Conservation (phyloP, 129 eudicot species). For the Erigeron canadensis region DNA sequence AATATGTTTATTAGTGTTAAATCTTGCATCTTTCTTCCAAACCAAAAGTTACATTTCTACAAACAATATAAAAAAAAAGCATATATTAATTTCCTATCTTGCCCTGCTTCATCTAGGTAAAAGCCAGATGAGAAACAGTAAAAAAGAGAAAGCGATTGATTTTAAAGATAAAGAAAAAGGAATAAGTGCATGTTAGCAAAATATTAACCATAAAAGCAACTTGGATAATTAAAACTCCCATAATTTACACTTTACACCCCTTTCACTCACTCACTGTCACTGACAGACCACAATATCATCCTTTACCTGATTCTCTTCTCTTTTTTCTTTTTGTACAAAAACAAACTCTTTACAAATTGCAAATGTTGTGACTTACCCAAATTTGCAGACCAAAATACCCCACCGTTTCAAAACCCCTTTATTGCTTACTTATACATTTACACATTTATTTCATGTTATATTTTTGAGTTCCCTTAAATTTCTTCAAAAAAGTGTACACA, state of each 20-base stretch:
- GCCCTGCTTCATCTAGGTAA: slow-evolving; percentile 20
- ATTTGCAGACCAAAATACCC: slow-evolving; percentile 20
- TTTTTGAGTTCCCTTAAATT: background rate
- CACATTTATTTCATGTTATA: slow-evolving; percentile 28
- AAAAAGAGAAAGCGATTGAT: slow-evolving; percentile 16
- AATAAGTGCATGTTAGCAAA: slow-evolving; percentile 21
- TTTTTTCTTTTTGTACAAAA: slow-evolving; percentile 20
- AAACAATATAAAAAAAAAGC: background rate
- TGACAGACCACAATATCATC: slow-evolving; percentile 51
- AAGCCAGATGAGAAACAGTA: slow-evolving; percentile 27
- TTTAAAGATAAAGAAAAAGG: background rate
- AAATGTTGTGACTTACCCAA: slow-evolving; percentile 31
- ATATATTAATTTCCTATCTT: slow-evolving; percentile 18
- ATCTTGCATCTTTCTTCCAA: too few species aligned
- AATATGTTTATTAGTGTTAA: too few species aligned
- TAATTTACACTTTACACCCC: slow-evolving; percentile 40
- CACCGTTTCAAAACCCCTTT: slow-evolving; percentile 7
- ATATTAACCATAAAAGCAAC: slow-evolving; percentile 28
- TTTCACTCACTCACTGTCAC: slow-evolving; percentile 36
- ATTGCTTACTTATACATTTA: background rate
- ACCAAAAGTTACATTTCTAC: too few species aligned
- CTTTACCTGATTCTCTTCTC: slow-evolving; percentile 42
- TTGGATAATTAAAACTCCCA: slow-evolving; percentile 13
- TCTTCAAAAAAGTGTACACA: background rate
- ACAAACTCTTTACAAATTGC: slow-evolving; percentile 17